Conservation (phyloP, 495 filamentous ascomycete genomes). For the Aspergillus cavernicola region DNA sequence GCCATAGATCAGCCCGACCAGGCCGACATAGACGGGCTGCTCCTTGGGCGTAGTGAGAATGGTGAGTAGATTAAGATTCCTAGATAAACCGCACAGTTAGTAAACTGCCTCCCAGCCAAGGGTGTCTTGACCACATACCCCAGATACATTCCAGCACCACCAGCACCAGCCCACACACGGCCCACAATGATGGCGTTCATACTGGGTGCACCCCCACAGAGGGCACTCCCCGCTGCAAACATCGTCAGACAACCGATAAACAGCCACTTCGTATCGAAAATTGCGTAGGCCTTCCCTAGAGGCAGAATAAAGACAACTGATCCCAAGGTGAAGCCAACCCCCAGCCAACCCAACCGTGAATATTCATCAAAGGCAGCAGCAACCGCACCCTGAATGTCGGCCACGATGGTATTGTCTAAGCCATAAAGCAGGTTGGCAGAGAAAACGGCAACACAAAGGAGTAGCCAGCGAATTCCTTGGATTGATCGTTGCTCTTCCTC, state of each 20-base stretch:
- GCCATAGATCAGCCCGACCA: conserved; percentile 36
- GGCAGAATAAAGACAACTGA: conserved; percentile 16
- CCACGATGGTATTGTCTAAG: conserved; percentile 40
- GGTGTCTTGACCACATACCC: neutral
- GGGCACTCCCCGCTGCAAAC: conserved; percentile 45
- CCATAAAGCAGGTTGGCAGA: conserved; percentile 28
- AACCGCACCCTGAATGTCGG: conserved; percentile 33
- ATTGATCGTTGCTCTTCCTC: too few relatives aligned
- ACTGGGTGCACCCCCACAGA: conserved; percentile 49
- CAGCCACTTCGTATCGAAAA: conserved; percentile 42
- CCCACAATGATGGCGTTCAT: conserved; percentile 49
- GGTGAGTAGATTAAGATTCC: too few relatives aligned
- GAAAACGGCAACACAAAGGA: conserved; percentile 24
- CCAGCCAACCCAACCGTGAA: conserved; percentile 21
- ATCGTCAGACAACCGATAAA: conserved; percentile 43
- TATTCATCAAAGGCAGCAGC: conserved; percentile 23
- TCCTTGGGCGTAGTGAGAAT: too few relatives aligned
- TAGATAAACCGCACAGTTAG: too few relatives aligned
- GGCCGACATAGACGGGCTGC: neutral
- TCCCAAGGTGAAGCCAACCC: conserved; percentile 21
- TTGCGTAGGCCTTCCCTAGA: conserved; percentile 38
- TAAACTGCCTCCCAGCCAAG: too few relatives aligned
- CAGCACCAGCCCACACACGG: conserved; percentile 34
- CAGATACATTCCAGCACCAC: conserved; percentile 53
- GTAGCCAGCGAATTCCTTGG: conserved; percentile 12